Evolutionary conservation across 2,329 filamentous ascomycete species (phyloP).

Genomic region (Xylaria multiplex): DNA sequence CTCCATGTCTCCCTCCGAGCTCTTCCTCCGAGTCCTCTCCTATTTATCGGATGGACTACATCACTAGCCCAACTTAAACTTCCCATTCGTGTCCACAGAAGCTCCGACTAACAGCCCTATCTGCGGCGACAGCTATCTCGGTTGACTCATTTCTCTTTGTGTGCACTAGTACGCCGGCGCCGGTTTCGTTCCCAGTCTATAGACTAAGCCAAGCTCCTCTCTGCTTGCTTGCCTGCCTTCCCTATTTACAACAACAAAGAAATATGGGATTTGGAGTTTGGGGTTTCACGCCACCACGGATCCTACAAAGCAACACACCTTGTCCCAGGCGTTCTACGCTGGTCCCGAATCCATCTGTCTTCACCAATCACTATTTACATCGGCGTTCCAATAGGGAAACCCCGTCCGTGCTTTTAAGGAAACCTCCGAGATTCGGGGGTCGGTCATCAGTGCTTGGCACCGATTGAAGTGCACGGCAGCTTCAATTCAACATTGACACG

Average conservation of each 20-base stretch:
- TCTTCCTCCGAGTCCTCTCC: constrained; percentile 6
- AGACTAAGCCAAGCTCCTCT: not conserved
- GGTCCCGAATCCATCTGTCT: constrained; percentile 23
- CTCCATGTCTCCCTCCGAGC: constrained; percentile 6
- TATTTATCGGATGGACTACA: constrained; percentile 4
- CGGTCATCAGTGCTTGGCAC: constrained; percentile 36
- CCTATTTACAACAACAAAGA: constrained; percentile 22
- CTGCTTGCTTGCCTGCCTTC: not conserved
- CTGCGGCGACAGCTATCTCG: constrained; percentile 30
- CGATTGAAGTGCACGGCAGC: constrained; percentile 33
- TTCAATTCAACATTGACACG: constrained; percentile 40
- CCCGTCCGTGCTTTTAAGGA: constrained; percentile 44
- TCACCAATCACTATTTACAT: constrained; percentile 43
- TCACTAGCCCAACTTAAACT: constrained; percentile 6
- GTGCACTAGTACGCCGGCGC: constrained; percentile 25
- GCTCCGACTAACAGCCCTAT: constrained; percentile 41
- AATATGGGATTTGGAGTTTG: constrained; percentile 20
- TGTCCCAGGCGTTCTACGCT: constrained; percentile 16
- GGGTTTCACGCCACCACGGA: constrained; percentile 16
- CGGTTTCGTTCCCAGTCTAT: constrained; percentile 23
- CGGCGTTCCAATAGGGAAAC: constrained; percentile 33
- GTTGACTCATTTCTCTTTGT: constrained; percentile 40
- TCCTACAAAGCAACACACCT: constrained; percentile 27
- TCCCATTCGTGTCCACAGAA: constrained; percentile 35
- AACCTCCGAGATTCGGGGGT: constrained; percentile 44